Evolutionary conservation across 306 rosid species (phyloP), one percentile per base, ranked within the genome.

Genomic region (Fragaria vesca): DNA sequence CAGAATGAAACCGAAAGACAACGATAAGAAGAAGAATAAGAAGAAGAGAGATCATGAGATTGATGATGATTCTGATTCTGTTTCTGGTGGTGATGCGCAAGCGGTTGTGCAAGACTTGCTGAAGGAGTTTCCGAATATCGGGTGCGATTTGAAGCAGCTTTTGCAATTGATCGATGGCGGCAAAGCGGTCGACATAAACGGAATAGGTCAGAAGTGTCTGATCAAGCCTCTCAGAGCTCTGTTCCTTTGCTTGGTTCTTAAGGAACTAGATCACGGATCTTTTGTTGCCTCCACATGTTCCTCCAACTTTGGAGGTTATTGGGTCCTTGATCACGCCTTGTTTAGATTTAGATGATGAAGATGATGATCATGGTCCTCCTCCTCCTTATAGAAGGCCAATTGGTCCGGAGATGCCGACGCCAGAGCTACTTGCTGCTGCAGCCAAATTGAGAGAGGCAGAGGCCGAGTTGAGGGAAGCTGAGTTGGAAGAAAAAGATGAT

Each of bases 401-500:
- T 80, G 97, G 98, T 58, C 97, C 97, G 76, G 92, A 87, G 50
- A 92, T 88, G 97, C 98, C 98, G 52, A 92, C 97, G 24, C 91
- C 95, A 66, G 97, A 94, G 82, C 85, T 94, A 50, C 96, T 92
- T 8, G 97, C 95, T 52, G 98, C 95, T 18, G 97, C 98, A 8
- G 95, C 98, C 46, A 94, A 92, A 80, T 79, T 94, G 87, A 92
- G 93, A 8, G 97, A 92, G 78, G 98, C 97, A 16, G 91, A 94
- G 77, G 83, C 86, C 46, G 93, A 87, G 80, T 91, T 94, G 76
- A 88, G 96, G 57, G 94, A 90, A 40, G 94, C 82, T 46, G 92
- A 92, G 76, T 72, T 90, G 91, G 97, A 82, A 50, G 93, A 80
- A 55, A 93, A 79, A 36, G 93, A 89, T 74, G 18, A 32, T 80